Percentiles rank a stretch among this genome's conserved stretches.
phyloP scores from a whole-genome alignment of 352 stramenopile genomes.

The Pythium pyrilobum region DNA sequence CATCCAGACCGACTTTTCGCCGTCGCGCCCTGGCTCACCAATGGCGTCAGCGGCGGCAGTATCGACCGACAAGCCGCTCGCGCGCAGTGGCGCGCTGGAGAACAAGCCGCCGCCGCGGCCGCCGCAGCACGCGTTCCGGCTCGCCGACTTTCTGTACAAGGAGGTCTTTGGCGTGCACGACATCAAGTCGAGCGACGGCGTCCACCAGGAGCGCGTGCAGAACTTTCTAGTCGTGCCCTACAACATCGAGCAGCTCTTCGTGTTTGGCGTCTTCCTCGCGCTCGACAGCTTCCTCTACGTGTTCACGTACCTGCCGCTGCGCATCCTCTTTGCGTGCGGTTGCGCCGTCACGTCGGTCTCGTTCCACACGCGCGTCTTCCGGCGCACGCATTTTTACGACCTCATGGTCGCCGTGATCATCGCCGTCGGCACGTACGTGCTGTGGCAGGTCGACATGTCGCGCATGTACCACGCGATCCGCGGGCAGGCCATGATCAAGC shows the following conservation, averaged over 20 bases:
- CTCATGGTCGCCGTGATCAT: slow-evolving; percentile 88
- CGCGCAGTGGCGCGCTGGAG: too few relatives aligned
- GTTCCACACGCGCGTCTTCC: slow-evolving; percentile 71
- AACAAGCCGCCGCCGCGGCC: background rate
- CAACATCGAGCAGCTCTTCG: slow-evolving; percentile 83
- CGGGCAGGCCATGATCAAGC: slow-evolving; percentile 97
- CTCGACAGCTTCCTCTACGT: slow-evolving; percentile 97
- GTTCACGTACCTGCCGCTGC: slow-evolving; percentile 94
- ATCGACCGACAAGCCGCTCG: too few relatives aligned
- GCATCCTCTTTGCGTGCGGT: slow-evolving; percentile 77
- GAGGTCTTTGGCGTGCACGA: slow-evolving; percentile 82
- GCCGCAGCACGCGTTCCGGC: slow-evolving; percentile 30
- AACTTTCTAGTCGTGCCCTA: slow-evolving; percentile 77
- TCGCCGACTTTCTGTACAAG: slow-evolving; percentile 81
- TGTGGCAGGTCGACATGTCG: slow-evolving; percentile 92
- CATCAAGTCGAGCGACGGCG: slow-evolving; percentile 64
- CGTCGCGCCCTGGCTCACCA: background rate
- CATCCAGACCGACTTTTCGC: slow-evolving; percentile 23
- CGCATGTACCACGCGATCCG: slow-evolving; percentile 98
- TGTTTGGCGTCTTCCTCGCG: slow-evolving; percentile 93
- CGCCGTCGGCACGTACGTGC: slow-evolving; percentile 55
- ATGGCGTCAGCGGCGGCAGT: background rate
- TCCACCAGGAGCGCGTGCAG: slow-evolving; percentile 76
- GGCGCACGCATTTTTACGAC: slow-evolving; percentile 89
- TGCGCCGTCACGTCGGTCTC: slow-evolving; percentile 66